Evolutionary conservation across 345 rosid genomes (phyloP).

Genomic region (Aurinia saxatilis): DNA sequence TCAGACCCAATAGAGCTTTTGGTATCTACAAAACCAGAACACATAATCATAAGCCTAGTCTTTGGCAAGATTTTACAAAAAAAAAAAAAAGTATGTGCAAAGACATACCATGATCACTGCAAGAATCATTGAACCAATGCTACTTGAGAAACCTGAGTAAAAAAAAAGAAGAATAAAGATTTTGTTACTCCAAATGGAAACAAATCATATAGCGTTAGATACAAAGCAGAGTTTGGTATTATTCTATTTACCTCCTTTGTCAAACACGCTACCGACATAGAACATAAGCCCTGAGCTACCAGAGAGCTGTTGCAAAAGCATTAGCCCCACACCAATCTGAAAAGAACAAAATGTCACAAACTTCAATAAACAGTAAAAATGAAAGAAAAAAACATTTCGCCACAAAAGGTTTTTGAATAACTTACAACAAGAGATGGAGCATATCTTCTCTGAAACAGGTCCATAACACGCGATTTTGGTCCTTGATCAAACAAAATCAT

Average conservation of each 20-base stretch:
- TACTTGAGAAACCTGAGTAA: conserved; percentile 31
- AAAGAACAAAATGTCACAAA: conserved; percentile 5
- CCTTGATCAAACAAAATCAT: conserved; percentile 24
- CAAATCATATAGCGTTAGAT: background rate
- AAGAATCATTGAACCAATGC: conserved; percentile 32
- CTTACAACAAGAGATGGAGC: conserved; percentile 40
- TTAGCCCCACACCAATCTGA: conserved; percentile 47
- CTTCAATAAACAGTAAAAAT: conserved; percentile 18
- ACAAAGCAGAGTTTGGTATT: background rate
- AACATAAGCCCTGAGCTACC: conserved; percentile 31
- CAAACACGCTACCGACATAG: conserved; percentile 34
- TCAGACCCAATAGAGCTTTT: conserved; percentile 7
- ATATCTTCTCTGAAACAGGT: conserved; percentile 45
- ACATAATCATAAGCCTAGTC: background rate
- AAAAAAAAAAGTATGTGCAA: background rate
- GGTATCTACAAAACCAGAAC: conserved; percentile 25
- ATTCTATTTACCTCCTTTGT: conserved; percentile 35
- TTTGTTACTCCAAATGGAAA: conserved; percentile 1
- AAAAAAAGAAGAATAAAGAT: background rate
- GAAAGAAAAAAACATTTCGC: background rate
- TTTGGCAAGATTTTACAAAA: background rate
- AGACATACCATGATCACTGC: conserved; percentile 37
- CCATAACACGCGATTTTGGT: conserved; percentile 24
- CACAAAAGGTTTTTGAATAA: background rate
- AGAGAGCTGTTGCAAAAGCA: conserved; percentile 43